Conservation (phyloP, 2,329 filamentous ascomycete genomes). For the Fusarium xyrophilum region DNA sequence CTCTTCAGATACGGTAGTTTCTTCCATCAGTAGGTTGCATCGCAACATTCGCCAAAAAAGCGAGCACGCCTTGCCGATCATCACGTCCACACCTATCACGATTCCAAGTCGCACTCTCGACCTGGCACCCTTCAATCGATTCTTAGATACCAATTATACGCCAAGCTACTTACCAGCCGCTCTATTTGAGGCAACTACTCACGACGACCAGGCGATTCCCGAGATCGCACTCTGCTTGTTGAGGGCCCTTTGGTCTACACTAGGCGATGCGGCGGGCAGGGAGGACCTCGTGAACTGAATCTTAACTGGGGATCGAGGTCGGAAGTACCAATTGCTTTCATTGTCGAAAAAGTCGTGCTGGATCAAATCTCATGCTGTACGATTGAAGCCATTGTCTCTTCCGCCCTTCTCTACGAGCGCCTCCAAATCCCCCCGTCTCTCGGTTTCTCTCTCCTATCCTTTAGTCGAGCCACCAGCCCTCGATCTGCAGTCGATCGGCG, state of each 20-base stretch:
- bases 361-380: conserved; percentile 23
- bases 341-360: conserved; percentile 2
- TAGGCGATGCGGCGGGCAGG: conserved; percentile 56
- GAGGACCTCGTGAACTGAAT: conserved; percentile 49
- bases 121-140: neutral
- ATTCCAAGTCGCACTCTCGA: neutral
- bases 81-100: neutral
- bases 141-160: neutral
- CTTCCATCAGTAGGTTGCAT: conserved; percentile 6
- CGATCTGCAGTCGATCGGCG: neutral
- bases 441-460: neutral
- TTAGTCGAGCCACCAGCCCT: neutral
- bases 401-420: conserved; percentile 15
- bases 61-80: neutral
- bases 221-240: conserved; percentile 31
- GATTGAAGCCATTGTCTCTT: conserved; percentile 12
- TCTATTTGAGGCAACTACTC: neutral
- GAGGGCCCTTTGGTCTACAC: conserved; percentile 40
- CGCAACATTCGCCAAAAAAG: neutral
- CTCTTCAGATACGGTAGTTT: neutral
- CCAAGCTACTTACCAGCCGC: neutral
- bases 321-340: conserved; percentile 29
- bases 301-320: conserved; percentile 46
- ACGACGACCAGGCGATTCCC: conserved; percentile 17
- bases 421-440: conserved; percentile 2